Percentiles rank a stretch among this genome's conserved stretches.
These are phyloP conservation scores for Ganoderma meredithae DNA, from an alignment of 1,284 basidiomycete species.

Conservation along the genomic window DNA sequence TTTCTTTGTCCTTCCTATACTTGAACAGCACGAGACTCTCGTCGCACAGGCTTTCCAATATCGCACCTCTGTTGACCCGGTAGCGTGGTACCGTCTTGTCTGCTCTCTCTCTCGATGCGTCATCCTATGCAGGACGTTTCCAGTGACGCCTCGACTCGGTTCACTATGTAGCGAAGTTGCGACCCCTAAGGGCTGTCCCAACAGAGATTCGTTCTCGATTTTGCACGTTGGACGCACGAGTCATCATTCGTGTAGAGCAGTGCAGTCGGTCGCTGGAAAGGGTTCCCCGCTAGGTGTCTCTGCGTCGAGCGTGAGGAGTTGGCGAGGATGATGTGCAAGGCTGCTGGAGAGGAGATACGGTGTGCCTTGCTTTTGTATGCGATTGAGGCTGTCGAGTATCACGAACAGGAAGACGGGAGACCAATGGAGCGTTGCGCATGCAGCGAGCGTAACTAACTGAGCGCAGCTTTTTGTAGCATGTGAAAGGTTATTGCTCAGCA, in stretches of 20 bases:
- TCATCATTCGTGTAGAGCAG: constrained; percentile 27
- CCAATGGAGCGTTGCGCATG: constrained; percentile 19
- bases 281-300: constrained; percentile 25
- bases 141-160: constrained; percentile 33
- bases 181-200: constrained; percentile 37
- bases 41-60: constrained; percentile 13
- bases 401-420: constrained; percentile 31
- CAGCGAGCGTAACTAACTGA: constrained; percentile 31
- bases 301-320: constrained; percentile 24
- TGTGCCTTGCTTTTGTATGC: constrained; percentile 13
- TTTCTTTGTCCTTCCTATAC: constrained; percentile 30
- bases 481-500: constrained; percentile 23
- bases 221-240: constrained; percentile 26
- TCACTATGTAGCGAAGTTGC: constrained; percentile 34
- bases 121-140: constrained; percentile 25
- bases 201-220: constrained; percentile 41
- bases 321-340: constrained; percentile 33
- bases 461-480: constrained; percentile 25
- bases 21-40: constrained; percentile 30
- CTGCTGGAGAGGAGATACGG: constrained; percentile 30
- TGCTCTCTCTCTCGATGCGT: constrained; percentile 21
- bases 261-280: constrained; percentile 31
- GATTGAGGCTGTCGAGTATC: constrained; percentile 27
- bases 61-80: constrained; percentile 30
- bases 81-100: constrained; percentile 31